phyloP scores from a whole-genome alignment of 78 protist species.

The Dictyostelium intermedium region DNA sequence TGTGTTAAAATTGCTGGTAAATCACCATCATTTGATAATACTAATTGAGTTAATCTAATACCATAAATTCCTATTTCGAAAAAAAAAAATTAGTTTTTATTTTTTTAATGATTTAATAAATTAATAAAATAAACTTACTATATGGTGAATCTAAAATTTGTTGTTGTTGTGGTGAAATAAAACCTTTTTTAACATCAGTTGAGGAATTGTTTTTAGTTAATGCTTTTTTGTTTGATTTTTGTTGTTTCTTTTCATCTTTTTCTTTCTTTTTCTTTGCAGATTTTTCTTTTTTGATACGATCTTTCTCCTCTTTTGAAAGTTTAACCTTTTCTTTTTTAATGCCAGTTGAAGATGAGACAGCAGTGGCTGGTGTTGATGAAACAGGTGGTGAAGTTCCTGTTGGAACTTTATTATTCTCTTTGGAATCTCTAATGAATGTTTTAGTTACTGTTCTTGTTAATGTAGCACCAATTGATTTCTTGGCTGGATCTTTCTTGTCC shows the following conservation, averaged over 20 bases:
- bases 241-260: constrained; percentile 60
- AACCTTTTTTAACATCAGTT: constrained; percentile 32
- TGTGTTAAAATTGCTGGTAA: constrained; percentile 49
- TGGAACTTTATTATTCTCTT: background rate
- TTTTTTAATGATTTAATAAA: background rate
- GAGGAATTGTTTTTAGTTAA: constrained; percentile 12
- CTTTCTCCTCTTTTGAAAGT: constrained; percentile 46
- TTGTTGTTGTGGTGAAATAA: background rate
- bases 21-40: constrained; percentile 42
- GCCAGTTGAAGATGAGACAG: background rate
- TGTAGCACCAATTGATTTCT: constrained; percentile 66
- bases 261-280: constrained; percentile 46
- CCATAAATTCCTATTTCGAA: constrained; percentile 42
- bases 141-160: background rate
- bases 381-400: constrained; percentile 29
- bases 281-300: constrained; percentile 50
- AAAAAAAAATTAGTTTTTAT: background rate
- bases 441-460: constrained; percentile 64
- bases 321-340: constrained; percentile 40
- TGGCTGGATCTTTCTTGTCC: background rate
- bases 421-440: constrained; percentile 44
- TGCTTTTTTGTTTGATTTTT: constrained; percentile 10
- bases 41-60: constrained; percentile 49
- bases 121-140: background rate
- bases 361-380: background rate